These are phyloP conservation scores for Pseudocercospora eumusae DNA, from an alignment of 2,329 filamentous ascomycete genomes.

Conservation along the genomic window DNA sequence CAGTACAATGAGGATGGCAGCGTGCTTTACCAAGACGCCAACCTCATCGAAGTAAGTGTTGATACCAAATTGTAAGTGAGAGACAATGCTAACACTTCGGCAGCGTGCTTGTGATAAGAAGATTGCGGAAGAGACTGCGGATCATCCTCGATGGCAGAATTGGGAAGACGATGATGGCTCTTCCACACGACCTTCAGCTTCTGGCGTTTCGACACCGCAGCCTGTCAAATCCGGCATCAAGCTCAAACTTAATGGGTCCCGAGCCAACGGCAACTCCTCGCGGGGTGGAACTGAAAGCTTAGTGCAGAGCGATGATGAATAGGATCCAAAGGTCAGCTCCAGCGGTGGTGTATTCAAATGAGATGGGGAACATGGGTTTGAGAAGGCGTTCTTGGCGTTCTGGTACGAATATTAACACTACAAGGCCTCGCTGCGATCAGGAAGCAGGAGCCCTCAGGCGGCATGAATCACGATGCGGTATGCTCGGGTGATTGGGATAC, in stretches of 20 bases:
- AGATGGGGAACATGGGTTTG: background rate
- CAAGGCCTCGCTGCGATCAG: conserved; percentile 1
- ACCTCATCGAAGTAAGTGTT: conserved; percentile 78
- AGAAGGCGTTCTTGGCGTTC: background rate
- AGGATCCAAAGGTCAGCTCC: conserved; percentile 17
- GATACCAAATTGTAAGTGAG: background rate
- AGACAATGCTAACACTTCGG: conserved; percentile 14
- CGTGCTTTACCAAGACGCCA: conserved; percentile 87
- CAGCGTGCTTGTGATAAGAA: conserved; percentile 51
- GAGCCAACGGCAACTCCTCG: conserved; percentile 46
- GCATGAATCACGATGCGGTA: conserved; percentile 13
- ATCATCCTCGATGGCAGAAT: conserved; percentile 60
- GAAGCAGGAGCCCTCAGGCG: conserved; percentile 6
- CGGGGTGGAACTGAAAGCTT: conserved; percentile 47
- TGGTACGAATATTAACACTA: background rate
- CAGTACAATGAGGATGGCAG: conserved; percentile 97
- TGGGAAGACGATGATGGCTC: conserved; percentile 55
- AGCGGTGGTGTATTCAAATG: background rate
- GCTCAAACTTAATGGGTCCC: conserved; percentile 63
- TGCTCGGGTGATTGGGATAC: conserved; percentile 9
- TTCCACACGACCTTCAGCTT: conserved; percentile 51
- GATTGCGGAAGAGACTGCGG: conserved; percentile 56
- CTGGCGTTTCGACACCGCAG: conserved; percentile 64
- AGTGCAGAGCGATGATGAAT: conserved; percentile 59
- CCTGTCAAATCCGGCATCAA: conserved; percentile 57